These are phyloP conservation scores for Carex cristatella DNA, from an alignment of 176 grass and related monocot genomes.

Conservation along the genomic window DNA sequence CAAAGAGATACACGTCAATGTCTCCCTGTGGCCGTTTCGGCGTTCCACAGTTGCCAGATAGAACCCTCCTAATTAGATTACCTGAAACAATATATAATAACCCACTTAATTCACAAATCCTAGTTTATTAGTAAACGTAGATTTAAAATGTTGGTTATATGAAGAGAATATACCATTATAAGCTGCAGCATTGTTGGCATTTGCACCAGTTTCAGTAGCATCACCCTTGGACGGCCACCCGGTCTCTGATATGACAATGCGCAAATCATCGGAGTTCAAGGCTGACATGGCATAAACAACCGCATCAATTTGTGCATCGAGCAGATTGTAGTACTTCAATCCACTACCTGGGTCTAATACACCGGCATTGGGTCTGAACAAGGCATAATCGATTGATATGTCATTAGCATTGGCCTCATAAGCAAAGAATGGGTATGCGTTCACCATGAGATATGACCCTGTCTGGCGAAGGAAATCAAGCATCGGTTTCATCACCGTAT, in stretches of 20 bases:
- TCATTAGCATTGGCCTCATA: constrained; percentile 58
- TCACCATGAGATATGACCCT: constrained; percentile 65
- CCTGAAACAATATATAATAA: constrained; percentile 9
- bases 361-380: constrained; percentile 88
- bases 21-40: constrained; percentile 71
- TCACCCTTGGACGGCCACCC: constrained; percentile 98
- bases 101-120: not conserved
- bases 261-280: constrained; percentile 40
- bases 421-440: constrained; percentile 87
- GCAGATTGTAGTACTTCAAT: constrained; percentile 79
- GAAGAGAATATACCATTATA: constrained; percentile 43
- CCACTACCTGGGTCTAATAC: constrained; percentile 40
- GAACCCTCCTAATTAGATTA: constrained; percentile 66
- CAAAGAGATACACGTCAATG: constrained; percentile 85
- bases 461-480: constrained; percentile 56
- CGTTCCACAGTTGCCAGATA: constrained; percentile 68
- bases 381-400: constrained; percentile 82
- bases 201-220: constrained; percentile 36
- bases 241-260: constrained; percentile 73
- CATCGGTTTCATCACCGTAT: constrained; percentile 67
- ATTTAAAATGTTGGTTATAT: not conserved
- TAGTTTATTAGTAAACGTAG: not conserved
- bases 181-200: constrained; percentile 50
- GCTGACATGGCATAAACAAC: constrained; percentile 57
- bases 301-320: constrained; percentile 93